Conservation (phyloP, 2,329 filamentous ascomycete genomes). For the Botrytis porri region DNA sequence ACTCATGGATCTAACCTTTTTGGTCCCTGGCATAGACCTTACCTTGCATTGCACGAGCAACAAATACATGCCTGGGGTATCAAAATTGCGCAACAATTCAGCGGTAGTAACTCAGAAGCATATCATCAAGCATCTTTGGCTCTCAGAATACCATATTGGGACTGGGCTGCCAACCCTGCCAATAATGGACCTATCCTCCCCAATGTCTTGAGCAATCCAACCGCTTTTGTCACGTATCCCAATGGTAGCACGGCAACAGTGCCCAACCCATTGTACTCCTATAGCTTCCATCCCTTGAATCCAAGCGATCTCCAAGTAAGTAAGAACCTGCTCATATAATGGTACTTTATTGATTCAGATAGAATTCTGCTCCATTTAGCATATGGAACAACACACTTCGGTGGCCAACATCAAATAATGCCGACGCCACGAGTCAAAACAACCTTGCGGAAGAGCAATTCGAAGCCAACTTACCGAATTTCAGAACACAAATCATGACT, state of each 20-base stretch:
- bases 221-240: conserved; percentile 17
- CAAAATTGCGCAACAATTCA: conserved; percentile 48
- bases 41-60: conserved; percentile 61
- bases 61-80: conserved; percentile 44
- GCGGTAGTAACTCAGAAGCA: conserved; percentile 43
- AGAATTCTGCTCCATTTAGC: neutral
- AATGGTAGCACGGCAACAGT: conserved; percentile 58
- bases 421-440: conserved; percentile 13
- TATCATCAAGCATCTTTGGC: conserved; percentile 44
- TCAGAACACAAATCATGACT: conserved; percentile 19
- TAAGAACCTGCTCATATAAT: neutral
- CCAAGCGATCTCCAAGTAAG: conserved; percentile 13
- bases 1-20: conserved; percentile 73
- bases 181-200: conserved; percentile 41
- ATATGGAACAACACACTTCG: conserved; percentile 4
- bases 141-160: conserved; percentile 48
- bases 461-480: conserved; percentile 14
- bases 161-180: conserved; percentile 48
- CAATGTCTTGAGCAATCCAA: conserved; percentile 10
- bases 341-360: neutral
- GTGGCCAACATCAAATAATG: conserved; percentile 10
- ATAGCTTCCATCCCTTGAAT: conserved; percentile 52
- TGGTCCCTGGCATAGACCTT: conserved; percentile 79
- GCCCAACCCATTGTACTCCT: conserved; percentile 59
- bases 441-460: conserved; percentile 10